Base-by-base conservation (phyloP, 2,329 filamentous ascomycete genomes). In the Periconia digitata region DNA sequence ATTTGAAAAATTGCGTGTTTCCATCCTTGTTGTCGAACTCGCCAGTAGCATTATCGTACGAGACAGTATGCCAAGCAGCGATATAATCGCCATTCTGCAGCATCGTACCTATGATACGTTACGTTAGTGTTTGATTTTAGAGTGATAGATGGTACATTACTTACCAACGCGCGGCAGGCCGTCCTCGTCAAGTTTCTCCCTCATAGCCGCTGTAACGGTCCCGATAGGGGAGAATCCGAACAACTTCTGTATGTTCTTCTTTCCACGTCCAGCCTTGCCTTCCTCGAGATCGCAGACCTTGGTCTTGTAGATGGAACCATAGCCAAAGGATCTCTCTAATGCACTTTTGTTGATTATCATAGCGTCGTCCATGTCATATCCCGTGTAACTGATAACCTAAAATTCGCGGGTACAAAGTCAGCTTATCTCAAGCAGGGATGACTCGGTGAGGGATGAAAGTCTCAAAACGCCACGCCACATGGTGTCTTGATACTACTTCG, bases 331-430 rank as follows among this genome's bases (percentile, higher is more conserved):
- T 59, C 94, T 85, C 73, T 99, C 94, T 72, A 96, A 90, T 2
- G 92, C 86, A 17, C 91, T 96, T 72, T 97, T 97, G 79, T 97
- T 97, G 69, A 99, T 80, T 68, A 99, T 97, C 92, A 97, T 97
- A 69, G 94, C 94, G 75, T 99, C 94, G 79, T 99, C 94, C 94
- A 99, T 99, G 80, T 99, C 94, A 75, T 97, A 99, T 43, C 92
- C 94, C 2, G 92, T 97, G 72, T 99, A 99, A 0, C 92, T 96
- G 55, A 99, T 96, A 71, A 99, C 95, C 6, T n/a, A n/a, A n/a
- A 32, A 32, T 5, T 32, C 27, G 27, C 27, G 27, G 4, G 27
- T 32, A 32, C 27, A 32, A 32, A 32, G 27, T 32, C 8, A 32
- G 27, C 3, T 10, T 32, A n/a, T n/a, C n/a, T 5, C 4, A 5